Percentiles rank a stretch among this genome's conserved stretches.
Evolutionary conservation across 306 rosid species (phyloP).

Genomic region (Inga leiocalycina): DNA sequence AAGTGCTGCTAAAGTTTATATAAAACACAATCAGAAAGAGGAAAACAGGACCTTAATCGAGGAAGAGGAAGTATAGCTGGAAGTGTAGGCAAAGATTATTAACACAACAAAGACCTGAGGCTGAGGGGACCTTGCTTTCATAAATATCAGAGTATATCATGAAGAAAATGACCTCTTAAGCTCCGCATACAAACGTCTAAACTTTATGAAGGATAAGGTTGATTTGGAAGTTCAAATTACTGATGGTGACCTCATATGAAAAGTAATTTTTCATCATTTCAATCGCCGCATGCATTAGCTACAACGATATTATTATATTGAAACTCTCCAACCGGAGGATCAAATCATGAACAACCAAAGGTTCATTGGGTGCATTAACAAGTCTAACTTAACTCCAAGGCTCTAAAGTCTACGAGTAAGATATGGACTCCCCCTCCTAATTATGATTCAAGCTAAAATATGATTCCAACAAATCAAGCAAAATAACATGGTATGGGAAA

Average conservation of each 20-base stretch:
- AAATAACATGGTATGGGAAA: background rate
- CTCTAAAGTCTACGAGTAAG: background rate
- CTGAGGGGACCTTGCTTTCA: conserved; percentile 31
- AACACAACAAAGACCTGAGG: conserved; percentile 15
- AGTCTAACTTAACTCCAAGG: background rate
- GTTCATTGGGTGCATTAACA: background rate
- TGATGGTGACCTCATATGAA: background rate
- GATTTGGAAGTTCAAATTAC: background rate
- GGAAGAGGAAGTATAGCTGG: conserved; percentile 36
- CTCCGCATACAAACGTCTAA: background rate
- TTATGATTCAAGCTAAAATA: background rate
- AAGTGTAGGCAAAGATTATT: conserved; percentile 14
- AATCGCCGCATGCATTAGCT: conserved; percentile 15
- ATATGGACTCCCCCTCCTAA: background rate
- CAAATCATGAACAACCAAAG: background rate
- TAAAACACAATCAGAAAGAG: conserved; percentile 2
- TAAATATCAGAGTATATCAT: background rate
- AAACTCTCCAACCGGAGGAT: background rate
- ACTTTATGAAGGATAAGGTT: background rate
- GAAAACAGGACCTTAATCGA: conserved; percentile 21
- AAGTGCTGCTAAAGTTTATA: conserved; percentile 18
- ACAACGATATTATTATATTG: background rate
- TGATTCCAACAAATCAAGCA: background rate
- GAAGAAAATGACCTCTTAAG: background rate
- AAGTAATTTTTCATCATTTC: background rate